Evolutionary conservation across 345 rosid species (phyloP).

Genomic region (Psidium friedrichsthalianum): DNA sequence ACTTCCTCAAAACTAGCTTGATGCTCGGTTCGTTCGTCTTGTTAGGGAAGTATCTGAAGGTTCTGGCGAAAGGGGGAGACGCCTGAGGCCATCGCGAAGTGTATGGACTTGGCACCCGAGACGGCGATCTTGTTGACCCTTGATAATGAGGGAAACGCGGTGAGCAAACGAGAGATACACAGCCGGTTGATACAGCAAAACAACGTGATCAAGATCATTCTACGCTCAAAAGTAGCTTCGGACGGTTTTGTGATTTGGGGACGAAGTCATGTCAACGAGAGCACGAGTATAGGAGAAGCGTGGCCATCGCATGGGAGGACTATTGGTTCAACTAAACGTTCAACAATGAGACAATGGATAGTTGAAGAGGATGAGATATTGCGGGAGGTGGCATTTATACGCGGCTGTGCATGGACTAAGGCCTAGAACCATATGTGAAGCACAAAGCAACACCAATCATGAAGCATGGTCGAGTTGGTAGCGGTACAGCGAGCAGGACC

Average conservation of each 20-base stretch:
- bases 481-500: too few relatives aligned
- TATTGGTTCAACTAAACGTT: too few relatives aligned
- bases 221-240: conserved; percentile 36
- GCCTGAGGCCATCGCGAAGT: conserved; percentile 89
- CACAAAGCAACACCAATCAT: too few relatives aligned
- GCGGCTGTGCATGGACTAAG: too few relatives aligned
- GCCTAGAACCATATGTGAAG: too few relatives aligned
- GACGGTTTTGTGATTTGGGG: conserved; percentile 44
- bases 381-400: too few relatives aligned
- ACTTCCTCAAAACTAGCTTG: conserved; percentile 91
- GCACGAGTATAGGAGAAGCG: conserved; percentile 47
- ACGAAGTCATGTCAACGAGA: conserved; percentile 44
- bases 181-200: conserved; percentile 72
- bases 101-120: conserved; percentile 74
- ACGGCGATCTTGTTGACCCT: conserved; percentile 54
- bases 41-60: conserved; percentile 84
- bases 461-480: too few relatives aligned
- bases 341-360: too few relatives aligned
- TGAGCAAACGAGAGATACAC: conserved; percentile 65
- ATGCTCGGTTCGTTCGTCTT: conserved; percentile 90
- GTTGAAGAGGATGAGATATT: too few relatives aligned
- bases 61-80: conserved; percentile 84
- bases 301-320: too few relatives aligned
- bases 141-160: conserved; percentile 52
- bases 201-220: conserved; percentile 57